Base-by-base conservation (phyloP, 2,329 filamentous ascomycete genomes). In the Talaromyces sp. region DNA sequence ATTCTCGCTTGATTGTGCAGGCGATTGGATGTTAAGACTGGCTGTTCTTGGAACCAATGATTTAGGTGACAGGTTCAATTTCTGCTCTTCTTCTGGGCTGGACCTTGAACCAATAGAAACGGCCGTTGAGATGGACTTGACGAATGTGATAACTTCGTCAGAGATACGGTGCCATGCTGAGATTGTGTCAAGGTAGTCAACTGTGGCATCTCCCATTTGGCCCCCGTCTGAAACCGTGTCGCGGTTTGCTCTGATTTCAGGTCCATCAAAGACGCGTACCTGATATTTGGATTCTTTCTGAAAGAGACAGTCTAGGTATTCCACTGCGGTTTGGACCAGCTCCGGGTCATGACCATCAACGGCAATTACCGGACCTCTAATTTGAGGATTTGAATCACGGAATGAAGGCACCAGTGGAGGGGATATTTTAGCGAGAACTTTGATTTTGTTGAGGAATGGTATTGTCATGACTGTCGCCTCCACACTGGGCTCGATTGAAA, bases 281-380 rank as follows among this genome's bases (percentile, higher is more conserved):
- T 70, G 64, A 55, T 81, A 80, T 45, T 82, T 81, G 5, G 75
- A 77, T 56, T 81, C 80, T 35, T 78, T 81, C 43, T 72, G 72
- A 41, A 87, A 70, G 37, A 75, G 75, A 52, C 74, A 77, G 52
- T 75, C 79, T 64, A 96, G 77, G 62, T 86, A 87, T 30, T 80
- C 78, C 49, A 88, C 81, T 17, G 96, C 83, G 16, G 83, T 81
- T 3, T 80, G 75, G 3, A 90, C 86, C 3, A 89, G 83, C 9
- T 82, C 78, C 1, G 76, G 70, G 52, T 87, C 82, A 16, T 87
- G 80, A 1, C 92, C 92, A 71, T 97, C 93, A 24, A 97, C 77
- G 0, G 90, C 88, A 56, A 97, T 86, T 33, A 97, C 82, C 0
- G 89, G 84, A 0, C 93, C 92, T n/a, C 91, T 83, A 6, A 78